Evolutionary conservation across 2,329 filamentous ascomycete genomes (phyloP), one percentile per base, ranked within the genome.

Genomic region (Scedosporium dehoogii): DNA sequence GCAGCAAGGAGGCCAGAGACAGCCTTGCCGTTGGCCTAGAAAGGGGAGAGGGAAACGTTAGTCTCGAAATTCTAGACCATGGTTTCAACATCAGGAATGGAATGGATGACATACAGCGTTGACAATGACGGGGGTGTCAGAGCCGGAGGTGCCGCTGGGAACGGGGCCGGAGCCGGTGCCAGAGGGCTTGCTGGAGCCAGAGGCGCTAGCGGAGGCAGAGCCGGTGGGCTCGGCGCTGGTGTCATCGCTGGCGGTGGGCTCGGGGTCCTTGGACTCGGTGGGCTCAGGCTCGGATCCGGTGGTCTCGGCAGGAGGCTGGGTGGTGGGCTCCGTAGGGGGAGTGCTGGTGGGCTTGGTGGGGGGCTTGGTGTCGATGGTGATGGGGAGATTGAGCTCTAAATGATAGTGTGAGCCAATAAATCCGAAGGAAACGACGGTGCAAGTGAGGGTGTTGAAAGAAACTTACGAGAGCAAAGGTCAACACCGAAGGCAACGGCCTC

Each of bases 401-500:
- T 16, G 7, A 14, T 1, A 41, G 6, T 23, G 61, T 62, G 27
- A 38, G 41, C n/a, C 7, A 4, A 38, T 14, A 16, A 4, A 25
- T 25, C n/a, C 9, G 55, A 25, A 6, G 55, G 21, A 7, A 12
- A 14, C 23, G 7, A 18, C 21, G 10, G 12, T 12, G 33, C 9
- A 9, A 12, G 27, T 27, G 38, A 27, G 27, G 12, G 29, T 42
- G 7, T 14, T 1, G 38, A 21, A 3, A 23, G 23, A 16, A 21
- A 46, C 61, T 48, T 59, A 59, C 61, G 51, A 27, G 29, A n/a
- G 78, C 83, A 71, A n/a, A 71, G 64, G 27, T 68, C 65, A 18
- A 66, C 64, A 3, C 68, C 69, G 41, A 70, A 71, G 7, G 23
- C 27, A 29, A 70, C 60, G 16, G 69, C 66, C 1, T 55, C 59